Evolutionary conservation across 2,329 filamentous ascomycete genomes (phyloP), one percentile per base, ranked within the genome.

Genomic region (Ophiostoma triangulosporum): DNA sequence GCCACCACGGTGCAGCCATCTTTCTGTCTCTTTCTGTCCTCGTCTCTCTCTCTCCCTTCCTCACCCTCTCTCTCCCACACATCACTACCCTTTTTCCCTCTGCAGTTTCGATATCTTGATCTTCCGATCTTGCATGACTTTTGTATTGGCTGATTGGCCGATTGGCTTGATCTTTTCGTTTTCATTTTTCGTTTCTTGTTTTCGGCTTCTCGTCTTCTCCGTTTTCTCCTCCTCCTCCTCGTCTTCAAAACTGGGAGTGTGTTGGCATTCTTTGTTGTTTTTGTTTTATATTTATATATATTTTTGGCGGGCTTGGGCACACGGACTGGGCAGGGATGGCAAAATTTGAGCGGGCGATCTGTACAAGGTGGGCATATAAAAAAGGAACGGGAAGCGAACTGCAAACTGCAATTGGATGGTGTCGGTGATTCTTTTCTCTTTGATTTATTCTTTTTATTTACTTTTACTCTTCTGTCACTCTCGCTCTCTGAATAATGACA

Each of bases 261-360:
- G 53, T 51, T 29, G n/a, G 45, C 27, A 31, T 20, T 22, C 27
- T 33, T 52, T 50, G 52, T 52, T 48, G 54, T 51, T 40, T 20
- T 53, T 56, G 54, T 50, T 48, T 57, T 56, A 48, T 17, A 9
- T 52, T 52, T 52, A 50, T 48, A 54, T 54, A 38, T 17, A 51
- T 53, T 51, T 56, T 57, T 52, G 52, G 57, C 52, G 54, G 54
- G 58, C 54, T 55, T 56, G 54, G 57, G 55, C 54, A 58, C 51
- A 52, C 36, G 51, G 55, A 50, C 36, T 35, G 51, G 57, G 55
- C 51, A 55, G 58, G 58, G 46, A 57, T 40, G 56, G 57, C 49
- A 59, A 56, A 58, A 55, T 53, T 46, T 54, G 57, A 57, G 55
- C 55, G 52, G 54, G 57, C 55, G 53, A 56, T 55, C 49, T 45